Evolutionary conservation across 257 asterid species (phyloP), one percentile per base, ranked within the genome.

Genomic region (Ligustrum vulgare): DNA sequence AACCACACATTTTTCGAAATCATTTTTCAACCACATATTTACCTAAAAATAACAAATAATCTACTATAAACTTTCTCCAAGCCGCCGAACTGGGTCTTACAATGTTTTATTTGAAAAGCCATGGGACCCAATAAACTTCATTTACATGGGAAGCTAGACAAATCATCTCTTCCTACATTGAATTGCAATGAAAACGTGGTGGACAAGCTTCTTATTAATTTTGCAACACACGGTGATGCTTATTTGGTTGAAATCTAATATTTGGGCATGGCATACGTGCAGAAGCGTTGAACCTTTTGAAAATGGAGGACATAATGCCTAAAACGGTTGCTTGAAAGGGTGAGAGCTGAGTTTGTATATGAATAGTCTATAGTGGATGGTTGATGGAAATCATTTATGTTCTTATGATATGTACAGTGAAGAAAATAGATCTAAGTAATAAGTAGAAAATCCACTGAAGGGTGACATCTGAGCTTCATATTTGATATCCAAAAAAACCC

Each of bases 51-150:
- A 28, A 28, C 31, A 28, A 28, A 0, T 0, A 28, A 28, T 28
- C 31, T 28, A 28, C 1, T 28, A 28, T 28, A 28, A 28, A 28
- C 31, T 28, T 28, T 28, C 31, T 28, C 31, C 31, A 28, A 28
- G 31, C 31, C 31, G 31, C 31, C 31, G 31, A 28, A 28, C 31
- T 0, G 31, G 31, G 31, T 0, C 31, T 28, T 28, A 28, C 31
- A 18, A 22, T 60, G 67, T 60, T 60, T 9, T 12, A 4, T 60
- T 60, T 73, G 1, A 73, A 73, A 78, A 69, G 72, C 20, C 41
- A 23, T 10, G 67, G 32, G 16, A 6, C 16, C 23, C 39, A 23
- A 12, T 20, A 31, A 69, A 72, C 33, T n/a, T 69, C 23, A 20
- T 37, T 2, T 41, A 18, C 65, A 22, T 2, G 6, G 32, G 32